Conservation (phyloP, 257 asterid species). For the Fraxinus quadrangulata region DNA sequence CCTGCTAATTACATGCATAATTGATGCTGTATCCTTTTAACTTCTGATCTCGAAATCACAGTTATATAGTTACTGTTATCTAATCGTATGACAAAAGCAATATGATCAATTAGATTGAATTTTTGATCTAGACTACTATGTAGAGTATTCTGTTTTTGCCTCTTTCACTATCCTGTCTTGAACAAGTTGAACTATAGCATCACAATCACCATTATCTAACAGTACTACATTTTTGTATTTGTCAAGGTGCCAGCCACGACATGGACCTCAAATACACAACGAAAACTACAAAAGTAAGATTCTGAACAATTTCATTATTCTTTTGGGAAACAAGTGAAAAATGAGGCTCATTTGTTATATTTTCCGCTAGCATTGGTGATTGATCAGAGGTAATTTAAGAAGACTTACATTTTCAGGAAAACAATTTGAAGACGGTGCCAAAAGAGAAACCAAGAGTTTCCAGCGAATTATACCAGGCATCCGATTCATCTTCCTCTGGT, state of each 20-base stretch:
- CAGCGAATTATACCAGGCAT: slow-evolving; percentile 37
- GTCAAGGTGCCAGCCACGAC: slow-evolving; percentile 52
- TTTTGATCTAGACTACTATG: background rate
- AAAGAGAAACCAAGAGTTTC: slow-evolving; percentile 31
- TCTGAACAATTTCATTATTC: background rate
- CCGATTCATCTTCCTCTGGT: slow-evolving; percentile 60
- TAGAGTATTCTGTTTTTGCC: background rate
- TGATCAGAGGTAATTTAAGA: slow-evolving; percentile 8
- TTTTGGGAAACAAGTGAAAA: background rate
- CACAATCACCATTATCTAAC: background rate
- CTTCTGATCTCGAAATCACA: background rate
- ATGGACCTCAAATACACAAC: slow-evolving; percentile 35
- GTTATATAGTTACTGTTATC: background rate
- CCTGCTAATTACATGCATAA: background rate
- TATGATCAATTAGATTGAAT: background rate
- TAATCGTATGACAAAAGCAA: background rate
- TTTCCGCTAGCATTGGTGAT: background rate
- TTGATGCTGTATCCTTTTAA: background rate
- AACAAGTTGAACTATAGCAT: background rate
- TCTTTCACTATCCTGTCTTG: background rate
- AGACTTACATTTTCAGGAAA: slow-evolving; percentile 36
- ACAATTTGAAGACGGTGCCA: slow-evolving; percentile 18
- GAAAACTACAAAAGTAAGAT: slow-evolving; percentile 10
- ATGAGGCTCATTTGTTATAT: background rate
- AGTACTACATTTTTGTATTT: slow-evolving; percentile 17